Evolutionary conservation across 306 rosid genomes (phyloP), one percentile per base, ranked within the genome.

Genomic region (Castanea sativa): DNA sequence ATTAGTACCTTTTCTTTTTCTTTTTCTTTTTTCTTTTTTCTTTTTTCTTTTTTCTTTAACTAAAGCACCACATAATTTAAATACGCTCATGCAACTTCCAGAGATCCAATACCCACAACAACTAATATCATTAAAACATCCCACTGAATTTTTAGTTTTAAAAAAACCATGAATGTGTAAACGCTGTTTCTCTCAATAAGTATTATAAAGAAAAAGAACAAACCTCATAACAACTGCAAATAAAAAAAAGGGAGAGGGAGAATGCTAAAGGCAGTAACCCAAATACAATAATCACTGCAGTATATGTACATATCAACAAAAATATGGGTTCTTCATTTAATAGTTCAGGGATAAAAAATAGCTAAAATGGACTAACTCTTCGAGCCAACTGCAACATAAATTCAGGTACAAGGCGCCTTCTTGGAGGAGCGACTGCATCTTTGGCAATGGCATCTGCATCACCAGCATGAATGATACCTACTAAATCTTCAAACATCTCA

Each of bases 361-460:
- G 75, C 83, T 84, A 94, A 86, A 94, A 94, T 33, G 97, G 99
- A 85, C 99, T 94, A 58, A 94, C 90, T 13, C 58, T 75, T 75
- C 82, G 95, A 78, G 99, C 99, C 83, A 94, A 81, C 57, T 86
- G 87, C 87, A 94, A 81, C 95, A 94, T 86, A 81, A 75, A 92
- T 80, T 94, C 97, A 1, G 97, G 99, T 19, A 94, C 97, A 38
- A 94, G 97, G 57, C 99, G 93, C 82, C 81, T 92, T 79, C 97
- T 86, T 57, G 88, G 92, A 57, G 91, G 95, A 87, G 95, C 97
- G 49, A 19, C 76, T 19, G 85, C 91, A 75, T 92, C 93, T 84
- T 68, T 92, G 52, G 91, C 88, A 16, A 84, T 87, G 19, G 97
- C 95, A 33, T 85, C 97, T 13, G 89, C 41, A 78, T 92, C 97